Conservation (phyloP, 768 basidiomycete species). For the Flagelloscypha sp. region DNA sequence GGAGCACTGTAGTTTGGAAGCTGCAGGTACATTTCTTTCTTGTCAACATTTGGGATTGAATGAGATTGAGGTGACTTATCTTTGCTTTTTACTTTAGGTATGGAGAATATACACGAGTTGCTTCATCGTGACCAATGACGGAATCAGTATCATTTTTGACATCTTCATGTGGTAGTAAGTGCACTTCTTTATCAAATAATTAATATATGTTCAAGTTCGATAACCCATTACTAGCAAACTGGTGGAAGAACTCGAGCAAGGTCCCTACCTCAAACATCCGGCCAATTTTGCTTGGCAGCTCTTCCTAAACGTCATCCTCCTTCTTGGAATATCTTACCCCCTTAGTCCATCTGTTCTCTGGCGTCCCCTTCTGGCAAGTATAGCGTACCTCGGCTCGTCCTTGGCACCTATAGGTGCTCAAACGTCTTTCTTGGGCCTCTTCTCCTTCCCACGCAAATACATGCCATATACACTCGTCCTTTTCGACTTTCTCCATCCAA, state of each 20-base stretch:
- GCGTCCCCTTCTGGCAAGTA: constrained; percentile 55
- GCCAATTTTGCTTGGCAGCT: constrained; percentile 77
- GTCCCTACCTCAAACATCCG: constrained; percentile 48
- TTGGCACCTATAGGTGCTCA: constrained; percentile 59
- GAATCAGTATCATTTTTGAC: constrained; percentile 56
- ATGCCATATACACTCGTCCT: constrained; percentile 68
- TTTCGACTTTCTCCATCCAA: constrained; percentile 66
- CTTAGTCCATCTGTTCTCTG: constrained; percentile 47
- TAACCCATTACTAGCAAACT: constrained; percentile 42
- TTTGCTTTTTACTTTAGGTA: constrained; percentile 32
- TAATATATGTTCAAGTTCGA: constrained; percentile 1
- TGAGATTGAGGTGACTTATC: constrained; percentile 1
- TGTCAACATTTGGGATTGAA: neutral
- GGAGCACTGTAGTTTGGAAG: constrained; percentile 30
- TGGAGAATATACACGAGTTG: constrained; percentile 72
- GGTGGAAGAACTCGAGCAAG: constrained; percentile 54
- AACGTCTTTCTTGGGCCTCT: constrained; percentile 71
- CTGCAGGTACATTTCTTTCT: constrained; percentile 40
- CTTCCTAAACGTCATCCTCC: constrained; percentile 44
- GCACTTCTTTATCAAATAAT: neutral
- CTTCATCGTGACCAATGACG: constrained; percentile 60
- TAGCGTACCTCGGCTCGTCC: constrained; percentile 61
- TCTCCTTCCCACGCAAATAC: constrained; percentile 65
- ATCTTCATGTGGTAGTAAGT: constrained; percentile 63
- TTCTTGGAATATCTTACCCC: constrained; percentile 24